Conservation (phyloP, 1,284 basidiomycete genomes). For the Austroboletus novae-zelandiae region DNA sequence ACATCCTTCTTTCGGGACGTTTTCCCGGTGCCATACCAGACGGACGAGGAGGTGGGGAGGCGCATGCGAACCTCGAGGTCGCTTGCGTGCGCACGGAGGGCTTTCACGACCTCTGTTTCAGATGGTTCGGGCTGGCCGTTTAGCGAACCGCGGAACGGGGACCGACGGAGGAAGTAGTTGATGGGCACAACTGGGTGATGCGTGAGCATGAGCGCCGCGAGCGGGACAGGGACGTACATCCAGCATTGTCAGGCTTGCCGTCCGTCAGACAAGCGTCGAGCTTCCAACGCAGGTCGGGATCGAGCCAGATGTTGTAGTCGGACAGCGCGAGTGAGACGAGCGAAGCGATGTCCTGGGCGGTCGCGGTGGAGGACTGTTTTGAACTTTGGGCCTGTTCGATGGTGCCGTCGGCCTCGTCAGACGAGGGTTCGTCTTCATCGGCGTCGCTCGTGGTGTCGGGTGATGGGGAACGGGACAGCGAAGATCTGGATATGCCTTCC, state of each 20-base stretch:
- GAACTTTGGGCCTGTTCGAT: conserved; percentile 2
- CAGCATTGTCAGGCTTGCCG: conserved; percentile 32
- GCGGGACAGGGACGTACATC: conserved; percentile 39
- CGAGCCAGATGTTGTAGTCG: conserved; percentile 59
- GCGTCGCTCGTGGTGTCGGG: conserved; percentile 12
- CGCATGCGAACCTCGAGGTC: conserved; percentile 63
- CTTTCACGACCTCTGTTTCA: conserved; percentile 52
- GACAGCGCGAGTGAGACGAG: conserved; percentile 61
- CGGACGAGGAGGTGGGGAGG: conserved; percentile 42
- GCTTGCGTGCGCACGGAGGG: conserved; percentile 45
- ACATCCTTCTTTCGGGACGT: conserved; percentile 27
- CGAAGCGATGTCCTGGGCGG: conserved; percentile 45
- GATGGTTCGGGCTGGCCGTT: conserved; percentile 32
- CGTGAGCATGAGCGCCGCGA: not conserved
- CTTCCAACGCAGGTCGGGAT: conserved; percentile 49
- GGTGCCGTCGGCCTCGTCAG: conserved; percentile 13
- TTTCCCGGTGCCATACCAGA: conserved; percentile 36
- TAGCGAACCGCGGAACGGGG: conserved; percentile 32
- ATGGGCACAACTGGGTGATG: conserved; percentile 54
- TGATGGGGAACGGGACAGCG: conserved; percentile 2
- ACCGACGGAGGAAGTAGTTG: conserved; percentile 45
- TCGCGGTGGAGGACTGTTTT: conserved; percentile 8
- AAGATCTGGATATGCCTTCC: conserved; percentile 11
- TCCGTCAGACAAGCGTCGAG: conserved; percentile 37
- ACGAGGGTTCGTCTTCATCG: not conserved